Percentiles rank a stretch among this genome's conserved stretches.
These are phyloP conservation scores for Arthrobotrys pseudoclavata DNA, from an alignment of 2,329 filamentous ascomycete species.

Conservation along the genomic window DNA sequence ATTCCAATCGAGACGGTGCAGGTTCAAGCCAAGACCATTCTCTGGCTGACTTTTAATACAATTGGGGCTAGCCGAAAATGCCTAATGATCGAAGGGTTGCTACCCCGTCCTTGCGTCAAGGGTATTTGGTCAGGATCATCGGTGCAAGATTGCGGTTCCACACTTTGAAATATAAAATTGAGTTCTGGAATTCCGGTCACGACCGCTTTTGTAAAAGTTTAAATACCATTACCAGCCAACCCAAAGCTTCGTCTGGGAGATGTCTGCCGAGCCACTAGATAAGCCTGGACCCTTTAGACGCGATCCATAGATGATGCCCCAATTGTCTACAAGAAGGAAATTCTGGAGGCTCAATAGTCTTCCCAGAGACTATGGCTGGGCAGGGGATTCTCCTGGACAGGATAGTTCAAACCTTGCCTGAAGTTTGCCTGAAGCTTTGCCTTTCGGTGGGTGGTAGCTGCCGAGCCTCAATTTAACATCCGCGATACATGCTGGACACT, in stretches of 20 bases:
- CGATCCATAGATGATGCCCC: background rate
- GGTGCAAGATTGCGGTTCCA: constrained; percentile 36
- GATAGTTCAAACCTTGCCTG: constrained; percentile 26
- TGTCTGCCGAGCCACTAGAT: constrained; percentile 35
- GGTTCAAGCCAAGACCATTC: constrained; percentile 9
- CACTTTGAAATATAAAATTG: constrained; percentile 52
- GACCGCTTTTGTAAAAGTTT: constrained; percentile 30
- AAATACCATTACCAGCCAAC: background rate
- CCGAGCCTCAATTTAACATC: constrained; percentile 2
- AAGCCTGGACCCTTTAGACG: constrained; percentile 42
- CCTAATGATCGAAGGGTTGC: background rate
- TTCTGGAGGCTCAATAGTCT: constrained; percentile 1
- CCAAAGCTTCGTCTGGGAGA: background rate
- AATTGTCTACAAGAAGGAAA: background rate
- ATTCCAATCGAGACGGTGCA: constrained; percentile 43
- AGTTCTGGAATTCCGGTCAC: constrained; percentile 34
- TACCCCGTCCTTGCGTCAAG: constrained; percentile 32
- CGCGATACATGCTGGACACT: background rate
- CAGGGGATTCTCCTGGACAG: constrained; percentile 41
- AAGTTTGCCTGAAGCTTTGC: background rate
- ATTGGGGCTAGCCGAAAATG: constrained; percentile 16
- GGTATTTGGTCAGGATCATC: constrained; percentile 21
- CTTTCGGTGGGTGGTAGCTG: constrained; percentile 3
- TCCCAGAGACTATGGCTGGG: constrained; percentile 8
- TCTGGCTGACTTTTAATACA: constrained; percentile 16